Conservation (phyloP, 768 basidiomycete species). For the Tricholoma sp. region DNA sequence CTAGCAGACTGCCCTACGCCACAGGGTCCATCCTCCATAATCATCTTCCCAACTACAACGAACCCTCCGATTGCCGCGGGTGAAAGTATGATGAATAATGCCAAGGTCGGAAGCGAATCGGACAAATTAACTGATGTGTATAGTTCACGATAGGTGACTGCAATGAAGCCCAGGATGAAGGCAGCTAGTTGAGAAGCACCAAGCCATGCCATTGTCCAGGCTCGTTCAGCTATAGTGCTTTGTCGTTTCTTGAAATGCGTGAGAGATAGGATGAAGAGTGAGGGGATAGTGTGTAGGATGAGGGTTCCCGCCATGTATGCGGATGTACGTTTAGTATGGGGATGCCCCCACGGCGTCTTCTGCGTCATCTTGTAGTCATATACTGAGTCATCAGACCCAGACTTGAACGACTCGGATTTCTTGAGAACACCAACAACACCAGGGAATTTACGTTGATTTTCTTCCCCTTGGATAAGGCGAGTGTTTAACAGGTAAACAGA, state of each 20-base stretch:
- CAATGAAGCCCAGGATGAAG: neutral
- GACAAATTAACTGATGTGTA: neutral
- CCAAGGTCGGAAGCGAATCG: neutral
- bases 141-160: neutral
- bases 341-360: neutral
- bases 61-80: neutral
- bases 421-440: neutral
- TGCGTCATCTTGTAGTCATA: neutral
- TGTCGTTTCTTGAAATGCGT: neutral
- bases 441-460: neutral
- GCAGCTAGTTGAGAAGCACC: neutral
- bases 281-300: neutral
- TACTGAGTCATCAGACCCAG: neutral
- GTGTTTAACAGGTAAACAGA: neutral
- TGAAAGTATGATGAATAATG: neutral
- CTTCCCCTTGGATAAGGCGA: neutral
- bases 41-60: constrained; percentile 1
- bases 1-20: too few relatives aligned
- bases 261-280: neutral
- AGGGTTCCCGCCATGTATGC: neutral
- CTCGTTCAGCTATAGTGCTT: neutral
- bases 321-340: neutral
- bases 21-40: too few relatives aligned
- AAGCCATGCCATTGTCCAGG: neutral
- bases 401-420: neutral